These are phyloP conservation scores for Drechslerella coelobrocha DNA, from an alignment of 2,329 filamentous ascomycete genomes.

Conservation along the genomic window DNA sequence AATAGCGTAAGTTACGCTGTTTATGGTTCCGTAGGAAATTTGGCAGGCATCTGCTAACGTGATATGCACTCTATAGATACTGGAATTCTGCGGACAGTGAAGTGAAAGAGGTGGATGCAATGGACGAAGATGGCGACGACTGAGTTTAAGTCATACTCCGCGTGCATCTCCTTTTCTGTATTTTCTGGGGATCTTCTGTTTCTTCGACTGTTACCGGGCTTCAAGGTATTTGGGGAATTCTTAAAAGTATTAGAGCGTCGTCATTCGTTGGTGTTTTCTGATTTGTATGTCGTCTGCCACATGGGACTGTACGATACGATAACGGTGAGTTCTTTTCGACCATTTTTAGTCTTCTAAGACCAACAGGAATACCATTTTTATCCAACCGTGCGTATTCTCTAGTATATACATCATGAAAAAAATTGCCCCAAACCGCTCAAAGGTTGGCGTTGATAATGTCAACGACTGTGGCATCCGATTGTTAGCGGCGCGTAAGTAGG, in stretches of 20 bases:
- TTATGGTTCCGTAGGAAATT: neutral
- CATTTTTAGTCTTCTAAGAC: conserved; percentile 15
- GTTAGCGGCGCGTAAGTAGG: neutral
- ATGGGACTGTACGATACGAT: conserved; percentile 48
- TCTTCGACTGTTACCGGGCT: conserved; percentile 16
- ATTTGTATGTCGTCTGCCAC: conserved; percentile 20
- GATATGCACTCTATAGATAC: conserved; percentile 20
- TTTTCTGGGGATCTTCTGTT: conserved; percentile 2
- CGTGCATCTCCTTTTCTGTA: neutral
- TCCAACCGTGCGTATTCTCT: conserved; percentile 19
- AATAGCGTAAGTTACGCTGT: conserved; percentile 69
- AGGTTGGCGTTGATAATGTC: conserved; percentile 49
- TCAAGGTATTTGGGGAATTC: conserved; percentile 22
- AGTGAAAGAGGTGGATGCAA: conserved; percentile 33
- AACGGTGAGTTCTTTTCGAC: conserved; percentile 28
- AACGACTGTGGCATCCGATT: conserved; percentile 28
- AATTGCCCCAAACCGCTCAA: conserved; percentile 11
- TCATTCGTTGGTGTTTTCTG: conserved; percentile 26
- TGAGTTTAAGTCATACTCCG: neutral
- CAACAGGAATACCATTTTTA: conserved; percentile 28
- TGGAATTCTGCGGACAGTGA: conserved; percentile 31
- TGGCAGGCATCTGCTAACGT: conserved; percentile 7
- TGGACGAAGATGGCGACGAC: conserved; percentile 46
- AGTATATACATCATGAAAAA: conserved; percentile 40
- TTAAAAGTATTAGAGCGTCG: conserved; percentile 47